phyloP scores from a whole-genome alignment of 306 rosid genomes.

The Mimosa pudica region DNA sequence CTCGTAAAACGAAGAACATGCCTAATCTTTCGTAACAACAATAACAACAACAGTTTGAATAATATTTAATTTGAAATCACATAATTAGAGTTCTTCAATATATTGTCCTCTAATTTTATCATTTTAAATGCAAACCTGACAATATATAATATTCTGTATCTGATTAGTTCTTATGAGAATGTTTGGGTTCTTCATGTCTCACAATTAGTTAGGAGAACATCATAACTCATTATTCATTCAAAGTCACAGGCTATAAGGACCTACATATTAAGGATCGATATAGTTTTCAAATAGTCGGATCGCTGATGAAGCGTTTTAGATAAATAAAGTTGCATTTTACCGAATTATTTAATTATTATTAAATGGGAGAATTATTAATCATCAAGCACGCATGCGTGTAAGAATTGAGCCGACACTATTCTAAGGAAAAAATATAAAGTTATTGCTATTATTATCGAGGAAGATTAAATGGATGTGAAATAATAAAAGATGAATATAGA shows the following conservation, averaged over 20 bases:
- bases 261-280: not conserved
- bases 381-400: not conserved
- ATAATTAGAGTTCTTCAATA: too few species aligned
- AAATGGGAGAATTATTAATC: not conserved
- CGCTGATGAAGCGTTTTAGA: not conserved
- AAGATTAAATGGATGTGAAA: not conserved
- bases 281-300: not conserved
- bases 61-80: too few species aligned
- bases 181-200: not conserved
- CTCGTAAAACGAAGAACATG: too few species aligned
- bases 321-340: not conserved
- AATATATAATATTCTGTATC: too few species aligned
- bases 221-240: not conserved
- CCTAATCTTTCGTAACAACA: too few species aligned
- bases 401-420: not conserved
- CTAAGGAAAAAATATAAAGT: not conserved
- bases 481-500: not conserved
- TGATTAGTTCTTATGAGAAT: too few species aligned
- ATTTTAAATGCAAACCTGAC: too few species aligned
- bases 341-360: not conserved
- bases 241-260: not conserved
- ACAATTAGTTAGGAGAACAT: not conserved
- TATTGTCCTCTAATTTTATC: too few species aligned
- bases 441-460: not conserved
- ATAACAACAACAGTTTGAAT: too few species aligned